phyloP scores from a whole-genome alignment of 257 asterid species.

The Ocimum tenuiflorum region DNA sequence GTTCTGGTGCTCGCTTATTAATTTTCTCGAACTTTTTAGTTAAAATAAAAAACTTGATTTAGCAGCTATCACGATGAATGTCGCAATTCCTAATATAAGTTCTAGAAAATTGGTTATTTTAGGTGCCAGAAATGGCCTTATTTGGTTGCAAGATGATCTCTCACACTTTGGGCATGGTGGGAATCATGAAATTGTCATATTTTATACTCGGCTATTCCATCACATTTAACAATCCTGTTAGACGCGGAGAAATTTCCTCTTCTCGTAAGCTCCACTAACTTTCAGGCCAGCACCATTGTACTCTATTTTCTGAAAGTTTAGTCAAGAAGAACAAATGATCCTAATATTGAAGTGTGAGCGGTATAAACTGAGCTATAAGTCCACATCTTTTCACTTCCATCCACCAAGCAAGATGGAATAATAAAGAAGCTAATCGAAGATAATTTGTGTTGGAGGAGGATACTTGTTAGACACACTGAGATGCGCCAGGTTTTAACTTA shows the following conservation, averaged over 20 bases:
- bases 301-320: too few species aligned
- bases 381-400: background rate
- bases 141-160: background rate
- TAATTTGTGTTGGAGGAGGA: background rate
- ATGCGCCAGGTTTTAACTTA: background rate
- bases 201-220: background rate
- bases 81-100: background rate
- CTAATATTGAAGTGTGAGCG: too few species aligned
- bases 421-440: background rate
- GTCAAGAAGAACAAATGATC: background rate
- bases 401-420: background rate
- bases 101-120: background rate
- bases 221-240: background rate
- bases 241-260: background rate
- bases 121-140: background rate
- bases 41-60: too few species aligned
- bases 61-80: background rate
- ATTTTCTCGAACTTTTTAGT: too few species aligned
- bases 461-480: background rate
- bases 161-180: background rate
- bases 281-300: background rate
- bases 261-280: background rate
- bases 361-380: too few species aligned
- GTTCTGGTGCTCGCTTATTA: background rate
- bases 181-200: background rate